These are phyloP conservation scores for Solanum rostratum DNA, from an alignment of 257 asterid genomes.

Conservation along the genomic window DNA sequence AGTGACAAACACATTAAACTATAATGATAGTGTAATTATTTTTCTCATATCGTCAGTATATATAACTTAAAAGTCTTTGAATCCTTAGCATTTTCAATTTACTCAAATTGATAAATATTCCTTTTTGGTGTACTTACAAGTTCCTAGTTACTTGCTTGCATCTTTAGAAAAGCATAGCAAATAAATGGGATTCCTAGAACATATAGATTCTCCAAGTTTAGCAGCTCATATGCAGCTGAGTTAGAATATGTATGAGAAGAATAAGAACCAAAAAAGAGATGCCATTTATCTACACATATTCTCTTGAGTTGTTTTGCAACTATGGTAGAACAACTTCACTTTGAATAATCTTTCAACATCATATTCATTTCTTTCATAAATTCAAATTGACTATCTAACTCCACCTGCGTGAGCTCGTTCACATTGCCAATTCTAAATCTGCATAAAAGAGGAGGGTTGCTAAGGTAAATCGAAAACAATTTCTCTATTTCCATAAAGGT, in stretches of 20 bases:
- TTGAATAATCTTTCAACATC: conserved; percentile 1
- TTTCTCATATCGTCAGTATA: too few species aligned
- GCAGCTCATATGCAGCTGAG: background rate
- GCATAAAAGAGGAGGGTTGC: background rate
- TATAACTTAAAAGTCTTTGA: background rate
- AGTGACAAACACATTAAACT: background rate
- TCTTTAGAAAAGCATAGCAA: background rate
- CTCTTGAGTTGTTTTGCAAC: background rate
- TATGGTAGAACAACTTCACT: background rate
- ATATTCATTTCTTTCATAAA: background rate
- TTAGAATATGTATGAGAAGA: background rate
- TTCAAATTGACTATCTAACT: background rate
- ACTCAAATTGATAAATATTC: background rate
- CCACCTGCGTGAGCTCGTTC: background rate
- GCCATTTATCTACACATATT: background rate
- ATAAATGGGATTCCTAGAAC: background rate
- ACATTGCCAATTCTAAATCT: background rate
- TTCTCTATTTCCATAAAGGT: background rate
- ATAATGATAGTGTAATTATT: background rate
- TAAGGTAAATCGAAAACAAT: background rate
- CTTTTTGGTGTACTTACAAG: background rate
- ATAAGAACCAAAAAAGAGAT: background rate
- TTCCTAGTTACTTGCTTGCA: background rate
- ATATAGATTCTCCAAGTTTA: background rate
- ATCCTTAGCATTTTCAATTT: background rate